Evolutionary conservation across 129 eudicot species (phyloP), one percentile per base, ranked within the genome.

Genomic region (Chrysanthemum seticuspe): DNA sequence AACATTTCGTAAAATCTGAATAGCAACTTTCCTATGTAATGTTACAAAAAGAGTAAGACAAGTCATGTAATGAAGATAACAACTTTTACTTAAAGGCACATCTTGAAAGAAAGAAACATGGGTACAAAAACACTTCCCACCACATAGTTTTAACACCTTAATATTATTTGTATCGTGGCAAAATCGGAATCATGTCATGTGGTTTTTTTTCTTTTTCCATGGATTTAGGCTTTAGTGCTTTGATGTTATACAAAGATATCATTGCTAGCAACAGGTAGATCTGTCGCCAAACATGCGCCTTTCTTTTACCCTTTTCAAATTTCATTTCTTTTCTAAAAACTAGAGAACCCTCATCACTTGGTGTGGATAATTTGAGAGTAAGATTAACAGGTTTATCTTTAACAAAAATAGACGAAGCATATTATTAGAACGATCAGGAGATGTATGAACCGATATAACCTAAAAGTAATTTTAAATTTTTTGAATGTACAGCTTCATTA

Each of bases 1-100:
- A 54, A 48, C 80, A 47, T 57, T 47, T 29, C 31, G 27, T n/a
- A 23, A 15, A 55, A 66, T 75, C 62, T 45, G 14, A 6, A 48
- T 58, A 14, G 53, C 31, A 25, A 44, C 50, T 55, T 23, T 47
- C 74, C 29, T 45, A 60, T 67, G 53, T 48, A 25, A 76, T 67
- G 74, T 59, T 67, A 59, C 66, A 29, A 34, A 67, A 67, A 76
- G 80, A 56, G 47, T 55, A 45, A 57, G 80, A 49, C 73, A 40
- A 40, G 44, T 34, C 47, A 40, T 40, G 10, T 40, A 75, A n/a
- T 14, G 73, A n/a, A 66, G 63, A 25, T 70, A 56, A 11, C 14
- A 55, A 56, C 18, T 55, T 45, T 65, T 0, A 19, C 59, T 15
- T 67, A 21, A 27, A 67, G 59, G 58, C 18, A 1, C 58, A 45